A percentile compares a stretch with the other conserved stretches of the same genome.
Evolutionary conservation across 1,284 basidiomycete species (phyloP).

Genomic region (Ganoderma sinense): DNA sequence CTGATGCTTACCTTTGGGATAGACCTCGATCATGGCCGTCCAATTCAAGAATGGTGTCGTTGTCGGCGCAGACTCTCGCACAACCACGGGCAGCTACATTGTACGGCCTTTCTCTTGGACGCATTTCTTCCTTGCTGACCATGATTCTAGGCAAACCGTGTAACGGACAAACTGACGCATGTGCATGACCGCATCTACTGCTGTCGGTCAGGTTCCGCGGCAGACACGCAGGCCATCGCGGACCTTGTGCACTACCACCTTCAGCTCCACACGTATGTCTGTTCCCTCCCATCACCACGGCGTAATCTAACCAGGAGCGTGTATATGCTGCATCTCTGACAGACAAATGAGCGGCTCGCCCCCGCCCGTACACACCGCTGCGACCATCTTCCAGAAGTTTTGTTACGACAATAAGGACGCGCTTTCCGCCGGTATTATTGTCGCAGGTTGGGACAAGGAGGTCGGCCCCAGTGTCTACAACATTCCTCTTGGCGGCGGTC

Average conservation of each 20-base stretch:
- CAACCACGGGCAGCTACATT: constrained; percentile 97
- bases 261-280: constrained; percentile 77
- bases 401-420: constrained; percentile 96
- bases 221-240: constrained; percentile 97
- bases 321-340: not conserved
- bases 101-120: constrained; percentile 52
- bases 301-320: not conserved
- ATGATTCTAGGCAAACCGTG: constrained; percentile 85
- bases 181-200: constrained; percentile 99
- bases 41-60: constrained; percentile 96
- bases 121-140: not conserved
- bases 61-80: constrained; percentile 96
- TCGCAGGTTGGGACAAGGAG: constrained; percentile 97
- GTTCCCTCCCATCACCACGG: not conserved
- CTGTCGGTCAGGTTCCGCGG: constrained; percentile 97
- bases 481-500: constrained; percentile 92
- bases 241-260: constrained; percentile 91
- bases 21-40: constrained; percentile 99
- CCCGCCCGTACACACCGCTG: constrained; percentile 86
- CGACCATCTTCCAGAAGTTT: constrained; percentile 86
- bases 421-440: constrained; percentile 95
- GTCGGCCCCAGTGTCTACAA: constrained; percentile 96
- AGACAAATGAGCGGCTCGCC: constrained; percentile 75
- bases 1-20: not conserved
- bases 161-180: constrained; percentile 98